phyloP scores from a whole-genome alignment of 805 yeast genomes.

The Grigorovia transvaalensis region DNA sequence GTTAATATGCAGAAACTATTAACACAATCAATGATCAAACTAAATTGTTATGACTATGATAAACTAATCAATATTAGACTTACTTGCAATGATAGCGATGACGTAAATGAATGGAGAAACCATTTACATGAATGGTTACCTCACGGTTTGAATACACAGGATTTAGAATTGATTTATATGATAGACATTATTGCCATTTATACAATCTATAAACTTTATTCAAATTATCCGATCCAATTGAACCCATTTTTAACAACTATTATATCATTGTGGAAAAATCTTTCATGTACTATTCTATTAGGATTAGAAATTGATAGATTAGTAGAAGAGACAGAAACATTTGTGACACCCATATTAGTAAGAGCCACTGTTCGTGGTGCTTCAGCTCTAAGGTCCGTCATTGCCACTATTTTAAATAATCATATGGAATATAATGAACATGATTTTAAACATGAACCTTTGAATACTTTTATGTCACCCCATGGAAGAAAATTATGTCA shows the following conservation, averaged over 20 bases:
- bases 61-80: slow-evolving; percentile 6
- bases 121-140: slow-evolving; percentile 31
- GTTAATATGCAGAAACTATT: slow-evolving; percentile 25
- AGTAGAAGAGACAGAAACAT: slow-evolving; percentile 32
- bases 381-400: slow-evolving; percentile 48
- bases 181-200: slow-evolving; percentile 34
- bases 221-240: slow-evolving; percentile 26
- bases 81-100: not conserved
- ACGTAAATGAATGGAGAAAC: slow-evolving; percentile 18
- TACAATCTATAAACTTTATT: slow-evolving; percentile 36
- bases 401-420: slow-evolving; percentile 53
- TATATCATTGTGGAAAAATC: slow-evolving; percentile 55
- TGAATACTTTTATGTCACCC: slow-evolving; percentile 54
- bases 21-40: slow-evolving; percentile 12
- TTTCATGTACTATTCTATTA: slow-evolving; percentile 46
- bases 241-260: slow-evolving; percentile 56
- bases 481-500: slow-evolving; percentile 50
- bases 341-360: slow-evolving; percentile 37
- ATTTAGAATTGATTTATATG: slow-evolving; percentile 38
- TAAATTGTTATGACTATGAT: slow-evolving; percentile 22
- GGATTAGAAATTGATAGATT: slow-evolving; percentile 54
- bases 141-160: slow-evolving; percentile 28
- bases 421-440: slow-evolving; percentile 34
- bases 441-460: slow-evolving; percentile 50
- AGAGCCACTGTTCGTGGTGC: slow-evolving; percentile 49